Evolutionary conservation across 2,329 filamentous ascomycete species (phyloP), one percentile per base, ranked within the genome.

Genomic region (Cercospora zeae-maydis): DNA sequence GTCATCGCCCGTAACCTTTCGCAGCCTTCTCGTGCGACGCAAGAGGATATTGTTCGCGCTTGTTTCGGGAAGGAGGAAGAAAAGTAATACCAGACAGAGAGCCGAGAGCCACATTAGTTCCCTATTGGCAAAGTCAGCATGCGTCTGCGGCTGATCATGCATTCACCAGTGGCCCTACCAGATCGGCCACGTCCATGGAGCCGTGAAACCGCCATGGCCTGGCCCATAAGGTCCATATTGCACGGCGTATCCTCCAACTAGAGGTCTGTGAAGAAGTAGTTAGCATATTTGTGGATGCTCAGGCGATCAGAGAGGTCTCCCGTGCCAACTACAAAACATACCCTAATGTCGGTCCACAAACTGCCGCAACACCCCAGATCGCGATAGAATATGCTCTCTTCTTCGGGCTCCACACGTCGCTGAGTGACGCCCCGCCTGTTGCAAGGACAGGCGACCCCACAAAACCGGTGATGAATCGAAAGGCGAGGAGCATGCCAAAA

Each of bases 391-490:
- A 79, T 1, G 76, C 77, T 16, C 75, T 72, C 39, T 76, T 74
- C 13, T 67, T 65, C 0, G 77, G 76, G 1, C 62, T 60, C 70
- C 76, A 81, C 31, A 81, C 79, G 59, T 82, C 80, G 0, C 71
- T 73, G 10, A 81, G 72, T 0, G 77, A 77, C 5, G 80, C 80
- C 45, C 75, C 80, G 1, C 79, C 79, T 0, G 78, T 81, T 0
- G 80, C 80, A 0, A 81, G 74, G 0, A 75, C 75, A 0, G 80
- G 79, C 0, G 74, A 76, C 1, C 81, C 81, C 65, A 83, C 77
- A 67, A 84, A 82, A 0, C 82, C 82, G 0, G 79, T 80, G 0
- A 85, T 64, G 67, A 84, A 84, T 6, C 83, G 79, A 42, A 85
- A 79, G 1, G 77, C 80, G 0, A 86, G 72, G 0, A 86, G 73